Evolutionary conservation across 225 moss, liverwort and hornwort genomes (phyloP).

Genomic region (Ulota crispa): DNA sequence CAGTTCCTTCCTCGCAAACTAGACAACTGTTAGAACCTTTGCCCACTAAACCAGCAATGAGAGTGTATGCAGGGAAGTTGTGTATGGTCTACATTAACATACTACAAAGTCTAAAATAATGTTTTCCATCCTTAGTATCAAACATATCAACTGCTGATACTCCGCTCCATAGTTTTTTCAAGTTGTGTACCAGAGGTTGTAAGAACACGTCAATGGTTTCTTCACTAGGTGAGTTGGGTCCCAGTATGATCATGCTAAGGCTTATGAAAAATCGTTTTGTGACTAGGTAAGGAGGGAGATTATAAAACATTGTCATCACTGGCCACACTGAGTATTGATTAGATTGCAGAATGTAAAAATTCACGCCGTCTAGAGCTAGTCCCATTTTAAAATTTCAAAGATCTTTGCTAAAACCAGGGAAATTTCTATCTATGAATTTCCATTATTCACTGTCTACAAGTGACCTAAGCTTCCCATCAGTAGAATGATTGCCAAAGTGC

Average conservation of each 20-base stretch:
- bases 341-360: no score
- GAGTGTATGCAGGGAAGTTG: background rate
- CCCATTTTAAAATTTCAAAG: no score
- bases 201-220: background rate
- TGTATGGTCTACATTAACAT: background rate
- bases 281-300: background rate
- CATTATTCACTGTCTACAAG: background rate
- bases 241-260: background rate
- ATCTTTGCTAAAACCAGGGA: no score
- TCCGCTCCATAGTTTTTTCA: background rate
- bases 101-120: background rate
- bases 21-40: background rate
- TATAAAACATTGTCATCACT: background rate
- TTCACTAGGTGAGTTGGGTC: background rate
- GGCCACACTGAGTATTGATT: no score
- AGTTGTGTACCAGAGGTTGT: background rate
- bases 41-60: background rate
- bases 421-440: no score
- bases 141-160: background rate
- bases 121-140: no score
- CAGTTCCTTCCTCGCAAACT: no score
- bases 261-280: background rate
- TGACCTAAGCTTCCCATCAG: background rate
- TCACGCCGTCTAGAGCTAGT: no score
- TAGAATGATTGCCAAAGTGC: background rate